phyloP scores from a whole-genome alignment of 2,329 filamentous ascomycete species.

The Lasiodiplodia sp. region DNA sequence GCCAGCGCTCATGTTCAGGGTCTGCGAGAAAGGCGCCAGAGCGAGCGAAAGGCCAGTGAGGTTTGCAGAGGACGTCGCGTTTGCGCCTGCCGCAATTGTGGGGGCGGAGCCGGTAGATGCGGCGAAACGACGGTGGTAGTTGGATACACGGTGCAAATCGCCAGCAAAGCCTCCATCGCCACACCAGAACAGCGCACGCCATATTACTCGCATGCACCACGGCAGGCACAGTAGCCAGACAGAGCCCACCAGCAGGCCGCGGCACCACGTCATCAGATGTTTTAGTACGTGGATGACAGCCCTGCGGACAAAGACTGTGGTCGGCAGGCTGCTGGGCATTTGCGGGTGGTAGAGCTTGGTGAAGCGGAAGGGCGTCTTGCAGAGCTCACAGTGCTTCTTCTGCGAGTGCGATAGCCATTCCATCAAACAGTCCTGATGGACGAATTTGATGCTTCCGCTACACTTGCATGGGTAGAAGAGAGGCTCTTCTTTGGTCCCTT shows the following conservation, averaged over 20 bases:
- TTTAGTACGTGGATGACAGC: slow-evolving; percentile 75
- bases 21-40: slow-evolving; percentile 48
- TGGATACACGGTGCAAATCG: slow-evolving; percentile 43
- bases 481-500: slow-evolving; percentile 81
- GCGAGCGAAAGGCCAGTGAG: slow-evolving; percentile 37
- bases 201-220: slow-evolving; percentile 88
- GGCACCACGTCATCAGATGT: slow-evolving; percentile 78
- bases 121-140: slow-evolving; percentile 34
- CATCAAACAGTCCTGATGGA: slow-evolving; percentile 98
- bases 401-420: slow-evolving; percentile 98
- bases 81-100: slow-evolving; percentile 34
- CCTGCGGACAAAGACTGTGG: slow-evolving; percentile 80
- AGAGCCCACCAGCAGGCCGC: slow-evolving; percentile 77
- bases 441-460: slow-evolving; percentile 97
- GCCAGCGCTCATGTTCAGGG: slow-evolving; percentile 50
- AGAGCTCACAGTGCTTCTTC: slow-evolving; percentile 99
- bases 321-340: slow-evolving; percentile 87
- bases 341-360: slow-evolving; percentile 95
- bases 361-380: slow-evolving; percentile 97
- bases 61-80: slow-evolving; percentile 35
- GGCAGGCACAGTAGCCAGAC: slow-evolving; percentile 92
- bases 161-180: slow-evolving; percentile 76
- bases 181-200: slow-evolving; percentile 94
- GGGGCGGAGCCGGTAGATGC: slow-evolving; percentile 33
- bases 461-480: slow-evolving; percentile 99